These are phyloP conservation scores for Elsinoe fawcettii DNA, from an alignment of 2,329 filamentous ascomycete species.

Conservation along the genomic window DNA sequence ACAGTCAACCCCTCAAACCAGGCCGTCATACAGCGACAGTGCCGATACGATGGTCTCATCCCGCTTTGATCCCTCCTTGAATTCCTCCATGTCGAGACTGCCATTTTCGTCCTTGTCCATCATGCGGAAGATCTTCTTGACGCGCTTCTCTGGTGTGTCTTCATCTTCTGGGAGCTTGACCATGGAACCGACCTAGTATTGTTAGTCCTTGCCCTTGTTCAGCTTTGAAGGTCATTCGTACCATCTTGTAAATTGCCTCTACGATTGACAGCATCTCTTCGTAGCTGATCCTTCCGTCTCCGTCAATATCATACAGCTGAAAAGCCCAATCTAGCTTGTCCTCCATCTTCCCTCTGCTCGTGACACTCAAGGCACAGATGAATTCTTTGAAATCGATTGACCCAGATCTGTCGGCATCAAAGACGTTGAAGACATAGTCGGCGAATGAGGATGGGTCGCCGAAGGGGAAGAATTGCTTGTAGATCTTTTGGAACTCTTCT, in stretches of 20 bases:
- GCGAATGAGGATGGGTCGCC: conserved; percentile 95
- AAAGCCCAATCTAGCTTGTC: conserved; percentile 99
- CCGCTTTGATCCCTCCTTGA: conserved; percentile 97
- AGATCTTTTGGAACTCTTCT: conserved; percentile 99
- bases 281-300: conserved; percentile 97
- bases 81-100: conserved; percentile 91
- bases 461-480: conserved; percentile 98
- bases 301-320: conserved; percentile 97
- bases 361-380: conserved; percentile 95
- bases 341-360: conserved; percentile 96
- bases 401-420: conserved; percentile 93
- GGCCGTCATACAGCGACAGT: conserved; percentile 87
- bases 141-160: conserved; percentile 96
- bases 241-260: conserved; percentile 99
- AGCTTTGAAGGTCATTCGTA: conserved; percentile 33
- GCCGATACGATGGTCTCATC: conserved; percentile 99
- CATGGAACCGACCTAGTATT: conserved; percentile 83
- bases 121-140: conserved; percentile 97
- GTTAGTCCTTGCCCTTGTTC: not conserved
- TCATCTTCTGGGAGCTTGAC: conserved; percentile 98
- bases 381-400: conserved; percentile 99
- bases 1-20: conserved; percentile 54
- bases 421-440: conserved; percentile 98
- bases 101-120: conserved; percentile 99
- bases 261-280: conserved; percentile 99